Evolutionary conservation across 495 filamentous ascomycete species (phyloP), one percentile per base, ranked within the genome.

Genomic region (Pseudomonodictys pantanalensis): DNA sequence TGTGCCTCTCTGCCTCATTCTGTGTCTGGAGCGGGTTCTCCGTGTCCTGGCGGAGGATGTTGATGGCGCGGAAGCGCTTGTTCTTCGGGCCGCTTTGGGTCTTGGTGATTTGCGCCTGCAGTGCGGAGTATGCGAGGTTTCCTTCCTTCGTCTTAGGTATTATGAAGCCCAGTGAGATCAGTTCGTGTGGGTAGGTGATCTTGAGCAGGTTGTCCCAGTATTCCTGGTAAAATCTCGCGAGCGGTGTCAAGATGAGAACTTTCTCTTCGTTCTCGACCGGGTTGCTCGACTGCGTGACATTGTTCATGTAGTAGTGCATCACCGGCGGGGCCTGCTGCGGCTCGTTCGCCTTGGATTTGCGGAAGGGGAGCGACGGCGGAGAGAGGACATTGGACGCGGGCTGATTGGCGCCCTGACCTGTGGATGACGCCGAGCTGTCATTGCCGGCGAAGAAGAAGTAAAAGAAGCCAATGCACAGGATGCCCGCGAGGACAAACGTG

Each of bases 101-200:
- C 65, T 86, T 86, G 28, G 84, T 76, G 66, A 98, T 88, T 44
- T 90, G 86, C 38, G 84, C 85, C 72, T 98, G 92, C 12, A 98
- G 78, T 39, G 86, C 86, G 1, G 81, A 71, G 12, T 91, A 89
- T 1, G 93, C 93, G 10, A 81, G 72, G 67, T 96, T 91, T 30
- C 93, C 93, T 50, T 95, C 91, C 59, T 84, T 84, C 41, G 85
- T 93, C 71, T 92, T 92, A 8, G 93, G 95, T 25, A 95, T 83
- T 68, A 98, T 98, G 75, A 97, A 98, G n/a, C 90, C 93, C 23
- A 98, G 77, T 0, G 90, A 91, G 67, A 98, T 91, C 39, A 97
- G 78, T 43, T 96, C 90, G 75, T 95, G 95, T 8, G 93, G 95
- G 71, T 96, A 98, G 66, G 73, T 79, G 43, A 98, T 77, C 62